Base-by-base conservation (phyloP, 2,329 filamentous ascomycete species). In the Waltergamsia citrina region DNA sequence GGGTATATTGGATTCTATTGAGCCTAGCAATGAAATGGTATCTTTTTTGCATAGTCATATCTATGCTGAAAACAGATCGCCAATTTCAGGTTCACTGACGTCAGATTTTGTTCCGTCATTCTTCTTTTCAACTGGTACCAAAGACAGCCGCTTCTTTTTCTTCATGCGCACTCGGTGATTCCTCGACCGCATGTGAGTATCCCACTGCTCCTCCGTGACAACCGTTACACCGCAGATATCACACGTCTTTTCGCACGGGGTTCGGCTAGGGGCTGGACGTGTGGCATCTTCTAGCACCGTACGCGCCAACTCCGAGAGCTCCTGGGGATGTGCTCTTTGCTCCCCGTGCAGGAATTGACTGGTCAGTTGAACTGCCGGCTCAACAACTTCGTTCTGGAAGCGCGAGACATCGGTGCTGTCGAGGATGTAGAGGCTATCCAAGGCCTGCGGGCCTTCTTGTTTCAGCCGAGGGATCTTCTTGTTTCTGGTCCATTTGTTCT, bases 401-500 rank as follows among this genome's bases (percentile, higher is more conserved):
- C 57, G 49, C 0, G 63, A 48, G 3, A 79, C 62, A 43, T 92
- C 69, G 3, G 81, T 86, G 41, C 84, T 84, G 56, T 98, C 85
- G 2, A 96, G 59, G 3, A 96, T 59, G 52, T 84, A 96, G 2
- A 95, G 62, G 23, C 63, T 73, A 16, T 71, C 55, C 33, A 74
- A 51, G 2, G 66, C 63, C 7, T 64, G 57, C 12, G 66, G 57
- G 3, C 59, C 65, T 23, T 72, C 65, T 14, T 74, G 69, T 24
- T 62, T 65, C 19, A 92, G 61, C 1, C 78, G 74, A 8, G 80
- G 77, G 27, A 92, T 69, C 18, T 94, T 70, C 50, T 94, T 94
- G 44, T 81, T 74, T 12, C 81, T 74, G 36, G 96, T 93, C 86
- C 88, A 98, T 38, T 80, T 75, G 14, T 85, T 63, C 54, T 98